Evolutionary conservation across 345 rosid species (phyloP), one percentile per base, ranked within the genome.

Genomic region (Lenwebbia sp.): DNA sequence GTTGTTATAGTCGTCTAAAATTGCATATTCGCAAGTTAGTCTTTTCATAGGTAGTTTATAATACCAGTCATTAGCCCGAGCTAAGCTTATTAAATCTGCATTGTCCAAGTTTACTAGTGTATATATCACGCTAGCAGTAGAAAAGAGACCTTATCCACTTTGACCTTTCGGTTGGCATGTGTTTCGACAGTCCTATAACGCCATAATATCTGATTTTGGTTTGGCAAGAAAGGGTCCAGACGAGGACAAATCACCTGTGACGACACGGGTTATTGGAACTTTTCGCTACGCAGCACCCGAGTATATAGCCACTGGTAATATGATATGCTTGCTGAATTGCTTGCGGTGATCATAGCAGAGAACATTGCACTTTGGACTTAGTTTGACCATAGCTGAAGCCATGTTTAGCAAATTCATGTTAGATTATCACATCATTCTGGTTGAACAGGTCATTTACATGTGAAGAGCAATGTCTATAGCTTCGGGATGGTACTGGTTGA

Each of bases 181-280:
- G 14, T 21, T 50, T 15, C 54, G 33, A 26, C 82, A 65, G 85
- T 28, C 0, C 53, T 55, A 74, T 57, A 51, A 25, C 25, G 84
- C 86, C n/a, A 84, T 54, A 84, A 56, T 84, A 70, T 83, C 88
- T 13, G 81, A 75, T 54, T 84, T 87, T 76, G 86, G 88, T 26
- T 84, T 86, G 83, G 88, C 86, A 28, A 86, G 33, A 55, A 37
- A 62, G 9, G 76, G 78, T 54, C 86, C 86, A 19, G 25, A 54
- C 1, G 58, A 23, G 12, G 56, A 23, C 15, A 37, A 56, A 55
- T 74, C 84, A 3, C 88, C 50, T 74, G 84, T 56, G 11, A 13
- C 57, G 7, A 75, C 86, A 53, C 23, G 25, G 55, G 54, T 75
- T 30, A 65, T 86, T 57, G 85, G 83, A 19, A 83, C 85, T 23